Percentiles rank a stretch among this genome's conserved stretches.
phyloP scores from a whole-genome alignment of 2,329 filamentous ascomycete genomes.

The Phialocephala subalpina region DNA sequence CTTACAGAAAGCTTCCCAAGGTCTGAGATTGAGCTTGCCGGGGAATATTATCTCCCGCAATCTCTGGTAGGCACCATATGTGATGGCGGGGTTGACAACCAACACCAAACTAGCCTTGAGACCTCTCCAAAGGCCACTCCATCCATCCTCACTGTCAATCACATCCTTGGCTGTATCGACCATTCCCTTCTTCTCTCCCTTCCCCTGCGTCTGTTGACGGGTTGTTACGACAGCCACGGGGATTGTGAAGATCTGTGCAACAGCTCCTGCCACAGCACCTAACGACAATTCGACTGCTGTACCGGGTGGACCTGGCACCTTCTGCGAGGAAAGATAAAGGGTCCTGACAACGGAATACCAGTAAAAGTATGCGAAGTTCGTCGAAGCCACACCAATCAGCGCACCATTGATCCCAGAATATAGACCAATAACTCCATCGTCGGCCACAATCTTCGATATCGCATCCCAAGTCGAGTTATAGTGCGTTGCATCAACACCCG shows the following conservation, averaged over 20 bases:
- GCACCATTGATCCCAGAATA: conserved; percentile 90
- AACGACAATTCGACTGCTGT: conserved; percentile 85
- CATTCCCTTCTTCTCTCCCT: conserved; percentile 84
- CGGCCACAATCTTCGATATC: conserved; percentile 80
- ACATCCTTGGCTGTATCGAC: conserved; percentile 90
- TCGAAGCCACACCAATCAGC: conserved; percentile 90
- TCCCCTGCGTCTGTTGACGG: conserved; percentile 91
- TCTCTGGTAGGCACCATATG: conserved; percentile 95
- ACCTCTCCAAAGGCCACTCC: conserved; percentile 90
- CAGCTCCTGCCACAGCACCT: conserved; percentile 85
- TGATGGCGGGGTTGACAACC: conserved; percentile 96
- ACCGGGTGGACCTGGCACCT: conserved; percentile 70
- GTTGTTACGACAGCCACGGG: conserved; percentile 96
- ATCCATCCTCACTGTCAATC: conserved; percentile 87
- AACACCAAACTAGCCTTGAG: conserved; percentile 95
- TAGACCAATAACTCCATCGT: conserved; percentile 82
- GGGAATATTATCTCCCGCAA: conserved; percentile 81
- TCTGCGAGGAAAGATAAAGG: conserved; percentile 72
- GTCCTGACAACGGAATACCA: conserved; percentile 93
- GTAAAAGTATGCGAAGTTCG: conserved; percentile 99
- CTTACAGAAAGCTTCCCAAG: conserved; percentile 92
- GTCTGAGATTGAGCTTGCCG: conserved; percentile 75
- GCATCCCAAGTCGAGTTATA: conserved; percentile 91
- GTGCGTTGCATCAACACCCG: conserved; percentile 65
- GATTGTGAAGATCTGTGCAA: conserved; percentile 96